A percentile compares a stretch with the other conserved stretches of the same genome.
Evolutionary conservation across 345 rosid genomes (phyloP).

Genomic region (Triadica sebifera): DNA sequence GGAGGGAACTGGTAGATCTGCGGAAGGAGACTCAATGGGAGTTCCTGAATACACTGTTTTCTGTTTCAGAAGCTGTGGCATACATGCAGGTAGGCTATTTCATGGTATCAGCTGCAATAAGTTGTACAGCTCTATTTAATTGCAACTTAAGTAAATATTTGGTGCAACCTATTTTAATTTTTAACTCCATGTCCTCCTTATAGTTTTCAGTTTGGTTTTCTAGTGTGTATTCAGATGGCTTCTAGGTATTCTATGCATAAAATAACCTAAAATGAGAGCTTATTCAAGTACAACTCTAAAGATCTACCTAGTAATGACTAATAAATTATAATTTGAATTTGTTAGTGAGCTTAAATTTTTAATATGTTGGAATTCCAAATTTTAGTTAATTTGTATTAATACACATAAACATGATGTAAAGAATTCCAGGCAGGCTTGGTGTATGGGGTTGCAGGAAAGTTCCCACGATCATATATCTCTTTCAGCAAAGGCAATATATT

Average conservation of each 20-base stretch:
- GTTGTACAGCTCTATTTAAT: neutral
- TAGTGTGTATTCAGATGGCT: neutral
- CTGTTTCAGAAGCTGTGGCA: conserved; percentile 96
- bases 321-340: neutral
- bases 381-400: neutral
- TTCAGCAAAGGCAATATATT: no score
- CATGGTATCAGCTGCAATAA: neutral
- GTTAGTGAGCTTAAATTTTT: neutral
- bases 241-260: neutral
- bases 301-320: neutral
- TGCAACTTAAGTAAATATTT: neutral
- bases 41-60: conserved; percentile 87
- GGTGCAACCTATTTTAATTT: neutral
- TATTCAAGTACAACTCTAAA: neutral
- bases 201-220: neutral
- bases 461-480: no score
- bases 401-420: neutral
- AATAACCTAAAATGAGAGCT: neutral
- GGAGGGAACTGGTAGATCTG: conserved; percentile 90
- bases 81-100: conserved; percentile 67
- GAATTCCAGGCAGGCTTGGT: neutral
- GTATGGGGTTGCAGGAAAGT: no score
- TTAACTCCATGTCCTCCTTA: neutral
- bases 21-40: conserved; percentile 91
- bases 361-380: neutral